Percentiles rank a stretch among this genome's conserved stretches.
Evolutionary conservation across 2,329 filamentous ascomycete genomes (phyloP).

Genomic region (Scedosporium apiospermum): DNA sequence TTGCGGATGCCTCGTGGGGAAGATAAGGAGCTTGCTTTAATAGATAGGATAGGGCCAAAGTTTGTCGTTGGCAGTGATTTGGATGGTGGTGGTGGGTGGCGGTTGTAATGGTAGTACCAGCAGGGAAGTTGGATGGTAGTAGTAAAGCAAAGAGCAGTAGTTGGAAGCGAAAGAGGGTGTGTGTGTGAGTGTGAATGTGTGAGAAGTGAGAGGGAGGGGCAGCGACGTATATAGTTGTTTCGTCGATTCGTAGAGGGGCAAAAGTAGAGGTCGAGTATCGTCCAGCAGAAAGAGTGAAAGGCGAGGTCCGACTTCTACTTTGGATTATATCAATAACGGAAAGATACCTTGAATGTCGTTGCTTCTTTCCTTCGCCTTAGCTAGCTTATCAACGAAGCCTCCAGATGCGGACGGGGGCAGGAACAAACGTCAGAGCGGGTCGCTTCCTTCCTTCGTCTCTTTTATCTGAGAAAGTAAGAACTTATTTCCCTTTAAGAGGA

Average conservation of each 20-base stretch:
- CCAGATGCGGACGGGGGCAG: background rate
- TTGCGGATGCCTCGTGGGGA: background rate
- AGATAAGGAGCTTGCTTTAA: slow-evolving; percentile 2
- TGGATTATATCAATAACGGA: background rate
- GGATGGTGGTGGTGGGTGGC: background rate
- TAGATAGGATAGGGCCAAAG: slow-evolving; percentile 1
- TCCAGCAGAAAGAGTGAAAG: background rate
- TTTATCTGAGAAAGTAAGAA: no score
- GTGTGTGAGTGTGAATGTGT: background rate
- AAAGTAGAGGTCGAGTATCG: background rate
- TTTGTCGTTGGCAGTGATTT: background rate
- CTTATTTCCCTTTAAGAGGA: background rate
- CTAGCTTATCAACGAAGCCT: background rate
- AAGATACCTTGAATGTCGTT: background rate
- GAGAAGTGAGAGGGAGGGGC: background rate
- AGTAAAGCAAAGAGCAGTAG: background rate
- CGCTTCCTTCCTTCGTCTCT: no score
- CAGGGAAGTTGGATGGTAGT: background rate
- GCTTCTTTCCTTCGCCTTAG: background rate
- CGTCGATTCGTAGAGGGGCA: background rate
- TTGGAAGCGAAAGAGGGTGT: background rate
- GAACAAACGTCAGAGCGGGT: no score
- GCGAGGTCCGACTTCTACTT: background rate
- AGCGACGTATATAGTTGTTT: background rate
- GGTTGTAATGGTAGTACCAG: background rate